A percentile compares a stretch with the other conserved stretches of the same genome.
Conservation (phyloP, 352 stramenopile species). For the Phytophthora macrochlamydospora region DNA sequence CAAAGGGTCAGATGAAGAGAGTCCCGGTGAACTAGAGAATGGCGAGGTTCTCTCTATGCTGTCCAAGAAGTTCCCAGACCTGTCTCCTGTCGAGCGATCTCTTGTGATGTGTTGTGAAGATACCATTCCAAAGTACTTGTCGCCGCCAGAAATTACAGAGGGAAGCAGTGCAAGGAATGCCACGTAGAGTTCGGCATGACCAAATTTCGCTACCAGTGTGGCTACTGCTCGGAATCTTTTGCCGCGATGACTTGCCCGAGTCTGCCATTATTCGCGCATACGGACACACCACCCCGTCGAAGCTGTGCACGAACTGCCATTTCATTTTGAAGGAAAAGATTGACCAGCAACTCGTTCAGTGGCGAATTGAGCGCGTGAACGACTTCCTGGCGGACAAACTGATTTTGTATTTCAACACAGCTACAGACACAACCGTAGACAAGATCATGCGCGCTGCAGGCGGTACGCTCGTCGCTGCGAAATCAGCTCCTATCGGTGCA, state of each 20-base stretch:
- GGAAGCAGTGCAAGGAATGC: slow-evolving; percentile 75
- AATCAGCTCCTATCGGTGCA: slow-evolving; percentile 83
- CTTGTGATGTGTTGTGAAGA: slow-evolving; percentile 75
- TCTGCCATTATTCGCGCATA: slow-evolving; percentile 69
- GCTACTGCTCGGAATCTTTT: slow-evolving; percentile 84
- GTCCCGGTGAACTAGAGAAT: slow-evolving; percentile 14
- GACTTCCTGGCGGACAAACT: slow-evolving; percentile 75
- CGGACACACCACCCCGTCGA: slow-evolving; percentile 58
- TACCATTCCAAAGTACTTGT: slow-evolving; percentile 49
- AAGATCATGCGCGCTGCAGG: slow-evolving; percentile 84
- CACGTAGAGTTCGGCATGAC: slow-evolving; percentile 77
- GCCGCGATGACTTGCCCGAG: slow-evolving; percentile 69
- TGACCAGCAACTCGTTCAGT: slow-evolving; percentile 79
- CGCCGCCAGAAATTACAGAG: slow-evolving; percentile 65
- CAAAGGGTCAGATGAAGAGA: slow-evolving; percentile 22
- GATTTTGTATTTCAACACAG: slow-evolving; percentile 77
- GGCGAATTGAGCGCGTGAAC: slow-evolving; percentile 78
- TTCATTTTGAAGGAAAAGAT: slow-evolving; percentile 78
- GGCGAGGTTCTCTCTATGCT: slow-evolving; percentile 65
- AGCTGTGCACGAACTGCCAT: slow-evolving; percentile 76
- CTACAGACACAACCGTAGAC: slow-evolving; percentile 82
- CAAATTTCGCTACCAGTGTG: slow-evolving; percentile 86
- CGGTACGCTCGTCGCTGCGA: slow-evolving; percentile 78
- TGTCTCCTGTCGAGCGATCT: slow-evolving; percentile 71
- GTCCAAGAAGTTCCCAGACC: slow-evolving; percentile 77